A percentile compares a stretch with the other conserved stretches of the same genome.
These are phyloP conservation scores for Dendrobium huoshanense DNA, from an alignment of 106 monocot genomes.

Conservation along the genomic window DNA sequence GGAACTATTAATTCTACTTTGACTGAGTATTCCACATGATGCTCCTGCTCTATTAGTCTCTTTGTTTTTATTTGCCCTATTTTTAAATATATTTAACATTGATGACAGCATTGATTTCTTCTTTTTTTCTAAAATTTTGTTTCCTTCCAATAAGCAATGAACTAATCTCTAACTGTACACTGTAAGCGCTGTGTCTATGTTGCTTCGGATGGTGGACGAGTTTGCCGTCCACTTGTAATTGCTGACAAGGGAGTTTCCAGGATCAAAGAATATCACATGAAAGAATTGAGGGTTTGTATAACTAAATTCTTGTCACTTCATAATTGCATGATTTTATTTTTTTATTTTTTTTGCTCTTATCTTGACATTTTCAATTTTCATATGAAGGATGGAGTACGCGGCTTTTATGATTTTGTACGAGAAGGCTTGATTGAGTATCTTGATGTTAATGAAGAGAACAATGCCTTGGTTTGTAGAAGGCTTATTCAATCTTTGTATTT, in stretches of 20 bases:
- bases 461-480: slow-evolving; percentile 67
- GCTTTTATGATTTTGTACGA: slow-evolving; percentile 78
- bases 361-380: neutral
- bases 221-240: slow-evolving; percentile 96
- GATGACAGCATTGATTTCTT: neutral
- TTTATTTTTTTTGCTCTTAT: neutral
- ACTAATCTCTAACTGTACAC: neutral
- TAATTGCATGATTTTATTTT: neutral
- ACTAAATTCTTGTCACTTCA: neutral
- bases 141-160: neutral
- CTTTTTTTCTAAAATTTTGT: neutral
- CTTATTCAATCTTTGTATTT: neutral
- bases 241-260: slow-evolving; percentile 85
- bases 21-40: neutral
- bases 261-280: slow-evolving; percentile 88
- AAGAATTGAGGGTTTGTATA: slow-evolving; percentile 64
- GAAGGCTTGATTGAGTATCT: slow-evolving; percentile 95
- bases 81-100: neutral
- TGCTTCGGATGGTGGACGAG: slow-evolving; percentile 97
- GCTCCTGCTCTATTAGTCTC: neutral
- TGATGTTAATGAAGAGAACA: slow-evolving; percentile 99
- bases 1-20: neutral
- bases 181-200: slow-evolving; percentile 76
- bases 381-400: slow-evolving; percentile 73
- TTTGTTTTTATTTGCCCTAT: neutral